Evolutionary conservation across 1,284 basidiomycete genomes (phyloP).

Genomic region (Ceratobasidium sp.): DNA sequence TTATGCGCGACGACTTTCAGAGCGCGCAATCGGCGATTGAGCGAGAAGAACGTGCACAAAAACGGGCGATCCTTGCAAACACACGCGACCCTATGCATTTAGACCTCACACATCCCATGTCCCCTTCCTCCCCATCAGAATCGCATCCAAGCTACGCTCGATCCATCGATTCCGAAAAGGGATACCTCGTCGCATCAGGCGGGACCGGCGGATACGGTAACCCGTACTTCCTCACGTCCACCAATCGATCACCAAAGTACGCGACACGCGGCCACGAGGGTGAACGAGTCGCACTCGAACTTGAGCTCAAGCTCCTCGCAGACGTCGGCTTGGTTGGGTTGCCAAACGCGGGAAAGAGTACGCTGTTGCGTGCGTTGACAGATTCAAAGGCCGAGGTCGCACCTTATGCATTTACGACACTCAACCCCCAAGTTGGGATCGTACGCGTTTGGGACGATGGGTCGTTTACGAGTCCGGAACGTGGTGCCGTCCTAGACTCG

Average conservation of each 20-base stretch:
- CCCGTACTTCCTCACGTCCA: slow-evolving; percentile 80
- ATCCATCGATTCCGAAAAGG: slow-evolving; percentile 57
- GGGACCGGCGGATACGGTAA: slow-evolving; percentile 93
- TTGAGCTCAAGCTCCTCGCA: slow-evolving; percentile 96
- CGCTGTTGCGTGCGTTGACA: slow-evolving; percentile 90
- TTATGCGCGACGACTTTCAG: slow-evolving; percentile 75
- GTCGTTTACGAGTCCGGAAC: slow-evolving; percentile 74
- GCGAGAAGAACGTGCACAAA: slow-evolving; percentile 71
- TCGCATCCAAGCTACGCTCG: slow-evolving; percentile 20
- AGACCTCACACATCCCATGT: slow-evolving; percentile 65
- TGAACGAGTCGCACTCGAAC: slow-evolving; percentile 82
- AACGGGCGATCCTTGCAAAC: slow-evolving; percentile 59
- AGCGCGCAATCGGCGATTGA: slow-evolving; percentile 78
- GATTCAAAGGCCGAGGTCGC: slow-evolving; percentile 92
- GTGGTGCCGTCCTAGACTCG: slow-evolving; percentile 79
- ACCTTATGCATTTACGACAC: slow-evolving; percentile 93
- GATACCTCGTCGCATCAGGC: slow-evolving; percentile 81
- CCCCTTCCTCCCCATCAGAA: slow-evolving; percentile 59
- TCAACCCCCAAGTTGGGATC: slow-evolving; percentile 96
- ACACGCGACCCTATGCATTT: slow-evolving; percentile 62
- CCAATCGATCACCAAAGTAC: slow-evolving; percentile 83
- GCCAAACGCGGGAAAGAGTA: slow-evolving; percentile 94
- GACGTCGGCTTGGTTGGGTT: slow-evolving; percentile 97
- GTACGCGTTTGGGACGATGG: slow-evolving; percentile 88
- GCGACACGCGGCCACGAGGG: slow-evolving; percentile 86